phyloP scores from a whole-genome alignment of 2,329 filamentous ascomycete species.

The Septoria linicola region DNA sequence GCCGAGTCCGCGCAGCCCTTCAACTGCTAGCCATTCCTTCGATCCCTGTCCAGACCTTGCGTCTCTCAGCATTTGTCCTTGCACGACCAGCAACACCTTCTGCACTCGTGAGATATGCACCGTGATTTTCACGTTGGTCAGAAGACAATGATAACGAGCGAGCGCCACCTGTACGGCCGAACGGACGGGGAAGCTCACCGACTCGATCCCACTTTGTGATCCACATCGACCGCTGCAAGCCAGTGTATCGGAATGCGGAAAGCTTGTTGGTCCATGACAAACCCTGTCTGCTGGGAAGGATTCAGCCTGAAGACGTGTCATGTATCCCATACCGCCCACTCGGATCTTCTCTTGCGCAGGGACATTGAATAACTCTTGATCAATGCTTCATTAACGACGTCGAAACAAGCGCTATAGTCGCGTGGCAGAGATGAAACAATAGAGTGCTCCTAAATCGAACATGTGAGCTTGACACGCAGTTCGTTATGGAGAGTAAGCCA shows the following conservation, averaged over 20 bases:
- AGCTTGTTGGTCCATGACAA: not conserved
- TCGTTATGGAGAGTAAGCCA: no score
- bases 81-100: no score
- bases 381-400: not conserved
- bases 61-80: no score
- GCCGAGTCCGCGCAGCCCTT: no score
- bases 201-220: not conserved
- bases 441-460: not conserved
- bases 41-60: no score
- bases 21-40: no score
- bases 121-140: no score
- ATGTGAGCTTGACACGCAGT: no score
- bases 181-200: not conserved
- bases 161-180: not conserved
- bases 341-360: no score
- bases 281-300: not conserved
- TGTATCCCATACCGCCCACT: not conserved
- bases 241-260: not conserved
- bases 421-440: not conserved
- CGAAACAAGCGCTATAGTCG: not conserved
- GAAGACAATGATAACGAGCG: not conserved
- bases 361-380: no score
- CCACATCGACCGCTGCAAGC: not conserved
- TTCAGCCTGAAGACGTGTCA: not conserved
- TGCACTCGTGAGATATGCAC: no score